These are phyloP conservation scores for Corymbia maculata DNA, from an alignment of 345 rosid genomes.

Conservation along the genomic window DNA sequence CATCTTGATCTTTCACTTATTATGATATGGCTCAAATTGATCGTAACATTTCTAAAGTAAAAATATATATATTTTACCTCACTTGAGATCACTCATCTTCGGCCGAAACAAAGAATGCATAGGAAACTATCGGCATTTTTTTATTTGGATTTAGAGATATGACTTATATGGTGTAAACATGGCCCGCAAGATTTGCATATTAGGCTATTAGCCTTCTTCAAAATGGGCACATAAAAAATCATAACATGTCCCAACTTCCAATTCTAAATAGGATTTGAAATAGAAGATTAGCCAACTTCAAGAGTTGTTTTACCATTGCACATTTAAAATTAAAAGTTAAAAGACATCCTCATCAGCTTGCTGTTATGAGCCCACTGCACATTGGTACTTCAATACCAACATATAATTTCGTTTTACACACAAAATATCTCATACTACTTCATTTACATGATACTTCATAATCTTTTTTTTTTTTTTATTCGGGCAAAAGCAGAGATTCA, in stretches of 20 bases:
- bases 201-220: background rate
- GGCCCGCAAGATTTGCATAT: background rate
- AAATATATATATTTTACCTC: background rate
- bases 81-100: background rate
- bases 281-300: background rate
- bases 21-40: background rate
- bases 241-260: background rate
- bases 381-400: background rate
- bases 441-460: background rate
- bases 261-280: background rate
- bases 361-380: background rate
- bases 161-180: no score
- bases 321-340: background rate
- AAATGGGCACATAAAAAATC: background rate
- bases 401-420: no score
- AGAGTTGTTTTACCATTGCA: background rate
- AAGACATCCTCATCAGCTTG: fast-evolving
- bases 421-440: background rate
- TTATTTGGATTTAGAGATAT: no score
- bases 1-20: background rate
- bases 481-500: background rate
- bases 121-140: no score
- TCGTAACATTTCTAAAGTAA: background rate
- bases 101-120: no score
- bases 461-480: background rate